phyloP scores from a whole-genome alignment of 164 flowering plant genomes.

The Dillenia suffruticosa region DNA sequence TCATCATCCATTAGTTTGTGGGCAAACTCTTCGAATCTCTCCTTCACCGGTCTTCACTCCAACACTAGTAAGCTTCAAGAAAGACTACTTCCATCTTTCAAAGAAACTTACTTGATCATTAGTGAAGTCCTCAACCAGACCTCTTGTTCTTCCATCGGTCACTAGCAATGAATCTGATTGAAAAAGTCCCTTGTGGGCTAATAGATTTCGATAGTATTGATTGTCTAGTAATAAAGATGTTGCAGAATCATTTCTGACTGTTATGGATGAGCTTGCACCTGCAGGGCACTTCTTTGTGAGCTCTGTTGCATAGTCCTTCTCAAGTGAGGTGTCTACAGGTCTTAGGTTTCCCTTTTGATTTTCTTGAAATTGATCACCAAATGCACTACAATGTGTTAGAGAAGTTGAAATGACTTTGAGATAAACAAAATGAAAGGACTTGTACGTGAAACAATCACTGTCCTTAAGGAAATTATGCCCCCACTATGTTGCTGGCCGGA shows the following conservation, averaged over 20 bases:
- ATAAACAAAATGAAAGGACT: too few species aligned
- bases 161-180: slow-evolving; percentile 66
- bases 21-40: slow-evolving; percentile 53
- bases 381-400: slow-evolving; percentile 72
- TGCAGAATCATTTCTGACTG: slow-evolving; percentile 55
- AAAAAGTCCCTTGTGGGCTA: slow-evolving; percentile 54
- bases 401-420: too few species aligned
- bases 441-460: too few species aligned
- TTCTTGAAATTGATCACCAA: slow-evolving; percentile 54
- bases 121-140: slow-evolving; percentile 40
- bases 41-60: slow-evolving; percentile 68
- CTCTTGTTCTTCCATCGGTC: slow-evolving; percentile 43
- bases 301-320: slow-evolving; percentile 43
- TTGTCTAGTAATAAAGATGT: slow-evolving; percentile 60
- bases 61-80: slow-evolving; percentile 52
- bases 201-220: slow-evolving; percentile 52
- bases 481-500: too few species aligned
- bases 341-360: slow-evolving; percentile 49
- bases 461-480: too few species aligned
- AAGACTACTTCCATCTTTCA: slow-evolving; percentile 53
- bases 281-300: slow-evolving; percentile 48
- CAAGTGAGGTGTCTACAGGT: slow-evolving; percentile 48
- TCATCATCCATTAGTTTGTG: slow-evolving; percentile 25
- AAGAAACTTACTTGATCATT: slow-evolving; percentile 46
- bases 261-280: slow-evolving; percentile 28